Conservation (phyloP, 805 yeast species). For the Yarrowia sp. region DNA sequence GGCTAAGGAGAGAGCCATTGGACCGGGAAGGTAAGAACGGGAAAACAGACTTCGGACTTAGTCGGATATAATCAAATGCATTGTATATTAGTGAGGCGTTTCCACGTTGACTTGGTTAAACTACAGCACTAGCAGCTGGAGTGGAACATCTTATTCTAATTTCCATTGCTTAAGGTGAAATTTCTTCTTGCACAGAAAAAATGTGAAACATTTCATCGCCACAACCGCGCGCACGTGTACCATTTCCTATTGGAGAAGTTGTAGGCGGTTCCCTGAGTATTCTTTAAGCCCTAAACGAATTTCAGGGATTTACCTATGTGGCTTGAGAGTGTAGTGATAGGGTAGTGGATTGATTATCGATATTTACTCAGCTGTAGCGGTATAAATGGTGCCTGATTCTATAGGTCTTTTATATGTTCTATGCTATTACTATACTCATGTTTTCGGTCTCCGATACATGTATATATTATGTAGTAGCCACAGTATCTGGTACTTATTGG, state of each 20-base stretch:
- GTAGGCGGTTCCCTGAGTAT: background rate
- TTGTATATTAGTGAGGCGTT: constrained; percentile 4
- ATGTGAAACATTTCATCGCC: background rate
- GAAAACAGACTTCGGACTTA: constrained; percentile 14
- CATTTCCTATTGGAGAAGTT: background rate
- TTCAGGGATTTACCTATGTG: background rate
- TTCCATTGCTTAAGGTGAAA: too few species aligned
- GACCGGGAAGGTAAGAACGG: constrained; percentile 25
- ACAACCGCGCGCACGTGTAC: background rate
- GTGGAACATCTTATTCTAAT: too few species aligned
- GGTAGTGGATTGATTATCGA: too few species aligned
- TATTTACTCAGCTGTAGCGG: too few species aligned
- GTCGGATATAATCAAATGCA: constrained; percentile 9
- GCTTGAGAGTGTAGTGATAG: too few species aligned
- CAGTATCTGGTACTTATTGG: too few species aligned
- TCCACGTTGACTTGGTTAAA: too few species aligned
- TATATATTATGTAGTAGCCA: too few species aligned
- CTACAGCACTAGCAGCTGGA: too few species aligned
- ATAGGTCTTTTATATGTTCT: too few species aligned
- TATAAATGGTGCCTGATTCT: too few species aligned
- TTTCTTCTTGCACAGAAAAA: background rate
- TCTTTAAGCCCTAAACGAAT: background rate
- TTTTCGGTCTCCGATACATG: background rate
- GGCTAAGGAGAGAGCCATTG: constrained; percentile 38
- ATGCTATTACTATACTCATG: background rate